Percentiles rank a stretch among this genome's conserved stretches.
Evolutionary conservation across 1,284 basidiomycete genomes (phyloP).

Genomic region (Gomphus sp.): DNA sequence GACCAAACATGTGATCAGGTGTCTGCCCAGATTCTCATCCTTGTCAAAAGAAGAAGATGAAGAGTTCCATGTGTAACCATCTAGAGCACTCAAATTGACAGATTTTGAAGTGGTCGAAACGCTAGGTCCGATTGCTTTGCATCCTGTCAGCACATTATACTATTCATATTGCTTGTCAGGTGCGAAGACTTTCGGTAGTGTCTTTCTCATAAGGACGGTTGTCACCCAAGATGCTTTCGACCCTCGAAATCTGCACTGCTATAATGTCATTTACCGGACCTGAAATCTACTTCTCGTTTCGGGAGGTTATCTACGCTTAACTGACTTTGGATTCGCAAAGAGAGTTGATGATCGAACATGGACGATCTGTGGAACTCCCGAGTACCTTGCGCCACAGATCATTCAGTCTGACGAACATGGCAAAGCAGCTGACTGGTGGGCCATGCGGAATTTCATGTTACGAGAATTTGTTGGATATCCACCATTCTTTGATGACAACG

Average conservation of each 20-base stretch:
- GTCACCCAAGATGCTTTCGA: slow-evolving; percentile 92
- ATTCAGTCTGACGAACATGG: slow-evolving; percentile 97
- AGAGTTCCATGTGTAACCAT: slow-evolving; percentile 46
- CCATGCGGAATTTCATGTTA: slow-evolving; percentile 94
- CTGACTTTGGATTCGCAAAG: slow-evolving; percentile 98
- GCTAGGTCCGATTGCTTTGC: slow-evolving; percentile 40
- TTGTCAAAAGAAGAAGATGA: no score
- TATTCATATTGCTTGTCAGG: slow-evolving; percentile 36
- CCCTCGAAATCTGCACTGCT: slow-evolving; percentile 92
- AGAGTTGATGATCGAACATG: slow-evolving; percentile 98
- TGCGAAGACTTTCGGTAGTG: slow-evolving; percentile 90
- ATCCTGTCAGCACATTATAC: slow-evolving; percentile 6
- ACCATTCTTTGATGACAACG: slow-evolving; percentile 90
- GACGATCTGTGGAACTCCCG: slow-evolving; percentile 97
- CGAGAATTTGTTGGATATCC: slow-evolving; percentile 92
- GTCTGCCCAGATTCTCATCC: no score
- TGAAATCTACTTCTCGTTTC: slow-evolving; percentile 95
- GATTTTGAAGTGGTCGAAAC: slow-evolving; percentile 78
- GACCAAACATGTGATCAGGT: no score
- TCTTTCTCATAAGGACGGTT: slow-evolving; percentile 88
- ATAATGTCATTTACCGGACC: slow-evolving; percentile 98
- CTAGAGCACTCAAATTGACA: slow-evolving; percentile 50
- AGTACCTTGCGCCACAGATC: slow-evolving; percentile 92
- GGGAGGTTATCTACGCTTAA: slow-evolving; percentile 93
- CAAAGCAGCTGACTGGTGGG: slow-evolving; percentile 99